Evolutionary conservation across 805 yeast genomes (phyloP), one percentile per base, ranked within the genome.

Genomic region (Barnettozyma salicaria): DNA sequence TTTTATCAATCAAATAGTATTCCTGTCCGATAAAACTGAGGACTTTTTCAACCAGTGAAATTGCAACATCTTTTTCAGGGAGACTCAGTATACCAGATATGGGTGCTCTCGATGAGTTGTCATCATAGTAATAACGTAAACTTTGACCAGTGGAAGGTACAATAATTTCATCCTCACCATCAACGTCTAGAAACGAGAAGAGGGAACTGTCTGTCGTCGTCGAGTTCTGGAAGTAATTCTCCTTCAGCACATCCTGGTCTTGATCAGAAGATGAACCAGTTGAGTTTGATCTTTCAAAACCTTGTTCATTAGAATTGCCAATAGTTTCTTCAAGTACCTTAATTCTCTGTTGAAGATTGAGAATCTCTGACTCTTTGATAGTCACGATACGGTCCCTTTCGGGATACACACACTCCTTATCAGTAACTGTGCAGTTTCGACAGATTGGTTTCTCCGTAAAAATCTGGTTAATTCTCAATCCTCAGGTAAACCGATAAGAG

Each of bases 161-260:
- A 22, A 40, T 16, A 16, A 44, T 25, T 18, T 45, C 41, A n/a
- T 48, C 47, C 4, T 50, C 50, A n/a, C 41, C 32, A 27, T 50
- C 55, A 17, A 48, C 43, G 28, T 50, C 55, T 12, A 50, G 32
- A 21, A 50, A 50, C 1, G 55, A 50, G 31, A 47, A 50, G 26
- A 50, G 34, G 3, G 55, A 50, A 13, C 52, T 47, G 29, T 50
- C 55, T 5, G 51, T 48, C 2, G 47, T 47, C 4, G 44, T 49
- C 4, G 51, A 31, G 10, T 47, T 39, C 14, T 48, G 55, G 36
- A 50, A 44, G 17, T 44, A 47, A 28, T 37, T 48, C 1, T 48
- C 53, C 11, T 42, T 40, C 9, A 47, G 30, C n/a, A 48, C 40
- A 8, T 40, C 44, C 7, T 34, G 41, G 13, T 40, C 44, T 9